Conservation (phyloP, 305 asterid genomes). For the Nicotiana rustica region DNA sequence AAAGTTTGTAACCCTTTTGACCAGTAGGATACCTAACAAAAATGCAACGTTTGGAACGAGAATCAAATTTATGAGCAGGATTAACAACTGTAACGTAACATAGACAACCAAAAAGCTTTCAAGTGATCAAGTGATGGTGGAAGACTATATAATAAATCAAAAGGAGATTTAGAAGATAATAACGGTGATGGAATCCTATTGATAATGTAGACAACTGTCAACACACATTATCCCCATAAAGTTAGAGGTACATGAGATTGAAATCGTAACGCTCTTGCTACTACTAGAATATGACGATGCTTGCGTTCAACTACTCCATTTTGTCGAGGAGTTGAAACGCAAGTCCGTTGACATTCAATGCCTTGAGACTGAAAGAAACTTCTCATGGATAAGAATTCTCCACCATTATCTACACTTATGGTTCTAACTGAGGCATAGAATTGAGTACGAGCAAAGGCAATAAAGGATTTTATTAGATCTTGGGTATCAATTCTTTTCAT, state of each 20-base stretch:
- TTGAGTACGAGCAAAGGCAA: background rate
- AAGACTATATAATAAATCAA: background rate
- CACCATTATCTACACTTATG: background rate
- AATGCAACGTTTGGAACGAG: background rate
- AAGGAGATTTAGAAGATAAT: background rate
- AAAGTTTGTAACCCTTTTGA: background rate
- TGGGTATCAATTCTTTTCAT: background rate
- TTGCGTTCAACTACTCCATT: slow-evolving; percentile 27
- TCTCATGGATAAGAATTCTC: background rate
- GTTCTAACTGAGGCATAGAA: background rate
- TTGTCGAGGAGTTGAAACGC: slow-evolving; percentile 35
- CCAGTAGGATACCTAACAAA: background rate
- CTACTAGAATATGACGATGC: slow-evolving; percentile 20
- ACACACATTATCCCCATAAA: slow-evolving; percentile 35
- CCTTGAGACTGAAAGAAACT: background rate
- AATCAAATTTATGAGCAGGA: background rate
- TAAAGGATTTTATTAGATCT: background rate
- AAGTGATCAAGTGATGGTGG: slow-evolving; percentile 4
- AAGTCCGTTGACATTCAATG: slow-evolving; percentile 35
- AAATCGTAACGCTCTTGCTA: background rate
- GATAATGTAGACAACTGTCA: background rate
- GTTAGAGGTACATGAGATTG: slow-evolving; percentile 5
- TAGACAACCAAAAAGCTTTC: background rate
- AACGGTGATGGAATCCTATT: slow-evolving; percentile 27
- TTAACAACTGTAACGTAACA: background rate